phyloP scores from a whole-genome alignment of 257 asterid species.

The Salvia hispanica region DNA sequence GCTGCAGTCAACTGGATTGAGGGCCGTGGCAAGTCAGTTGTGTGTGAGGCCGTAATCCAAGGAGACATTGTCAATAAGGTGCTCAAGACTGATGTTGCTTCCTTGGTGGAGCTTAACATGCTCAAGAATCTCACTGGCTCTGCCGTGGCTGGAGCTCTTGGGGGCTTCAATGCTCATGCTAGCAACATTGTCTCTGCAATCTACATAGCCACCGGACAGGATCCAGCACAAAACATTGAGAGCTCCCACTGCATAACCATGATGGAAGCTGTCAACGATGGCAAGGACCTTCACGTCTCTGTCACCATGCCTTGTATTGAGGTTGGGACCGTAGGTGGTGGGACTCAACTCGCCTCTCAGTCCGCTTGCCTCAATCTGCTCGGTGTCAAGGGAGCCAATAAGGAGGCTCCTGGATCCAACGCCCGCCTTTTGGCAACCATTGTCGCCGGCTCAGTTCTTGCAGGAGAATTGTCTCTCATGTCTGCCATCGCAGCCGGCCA shows the following conservation, averaged over 20 bases:
- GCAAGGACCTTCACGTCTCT: slow-evolving; percentile 46
- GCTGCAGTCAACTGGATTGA: slow-evolving; percentile 51
- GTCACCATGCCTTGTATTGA: slow-evolving; percentile 52
- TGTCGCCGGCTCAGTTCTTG: slow-evolving; percentile 48
- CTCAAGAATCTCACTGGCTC: slow-evolving; percentile 53
- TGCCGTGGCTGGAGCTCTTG: slow-evolving; percentile 51
- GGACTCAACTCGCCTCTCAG: slow-evolving; percentile 48
- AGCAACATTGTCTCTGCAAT: slow-evolving; percentile 45
- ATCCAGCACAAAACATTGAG: slow-evolving; percentile 46
- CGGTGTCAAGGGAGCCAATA: slow-evolving; percentile 48
- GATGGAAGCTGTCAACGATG: slow-evolving; percentile 50
- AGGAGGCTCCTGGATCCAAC: slow-evolving; percentile 45
- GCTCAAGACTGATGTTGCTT: slow-evolving; percentile 43
- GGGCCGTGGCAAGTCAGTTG: slow-evolving; percentile 51
- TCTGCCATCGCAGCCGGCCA: slow-evolving; percentile 53
- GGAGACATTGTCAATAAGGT: slow-evolving; percentile 44
- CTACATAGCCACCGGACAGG: slow-evolving; percentile 46
- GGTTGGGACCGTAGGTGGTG: slow-evolving; percentile 51
- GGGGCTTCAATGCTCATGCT: slow-evolving; percentile 52
- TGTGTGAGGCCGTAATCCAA: slow-evolving; percentile 43
- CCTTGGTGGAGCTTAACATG: slow-evolving; percentile 52
- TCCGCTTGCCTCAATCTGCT: slow-evolving; percentile 47
- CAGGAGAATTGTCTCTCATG: slow-evolving; percentile 52
- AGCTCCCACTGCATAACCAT: slow-evolving; percentile 55
- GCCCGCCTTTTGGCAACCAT: slow-evolving; percentile 41